These are phyloP conservation scores for Globisporangium sylvaticum DNA, from an alignment of 352 stramenopile species.

Conservation along the genomic window DNA sequence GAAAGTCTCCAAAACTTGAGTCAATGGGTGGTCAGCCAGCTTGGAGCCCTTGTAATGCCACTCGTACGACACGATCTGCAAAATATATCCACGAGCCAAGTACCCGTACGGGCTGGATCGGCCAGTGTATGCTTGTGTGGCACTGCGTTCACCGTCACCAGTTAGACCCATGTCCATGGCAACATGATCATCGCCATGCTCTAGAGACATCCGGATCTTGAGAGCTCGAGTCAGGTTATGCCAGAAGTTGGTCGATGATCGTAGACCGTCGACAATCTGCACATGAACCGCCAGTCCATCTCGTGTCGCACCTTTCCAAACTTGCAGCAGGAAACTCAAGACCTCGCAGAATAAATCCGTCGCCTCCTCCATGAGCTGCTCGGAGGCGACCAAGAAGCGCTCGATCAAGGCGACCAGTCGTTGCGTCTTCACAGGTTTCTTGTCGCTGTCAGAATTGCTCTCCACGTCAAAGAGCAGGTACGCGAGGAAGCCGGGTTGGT, in stretches of 20 bases:
- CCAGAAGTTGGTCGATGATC: conserved; percentile 44
- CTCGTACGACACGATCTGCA: conserved; percentile 60
- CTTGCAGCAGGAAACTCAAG: conserved; percentile 48
- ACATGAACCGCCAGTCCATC: conserved; percentile 33
- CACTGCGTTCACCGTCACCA: conserved; percentile 23
- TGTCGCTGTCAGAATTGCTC: conserved; percentile 6
- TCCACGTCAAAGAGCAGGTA: conserved; percentile 42
- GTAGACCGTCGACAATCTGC: conserved; percentile 42
- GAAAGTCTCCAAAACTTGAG: conserved; percentile 52
- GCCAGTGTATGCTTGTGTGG: conserved; percentile 31
- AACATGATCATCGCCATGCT: conserved; percentile 32
- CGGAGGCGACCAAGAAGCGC: conserved; percentile 49
- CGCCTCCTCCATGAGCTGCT: conserved; percentile 49
- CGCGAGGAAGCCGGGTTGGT: conserved; percentile 61
- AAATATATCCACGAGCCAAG: conserved; percentile 49
- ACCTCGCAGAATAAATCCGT: conserved; percentile 59
- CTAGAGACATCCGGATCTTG: conserved; percentile 53
- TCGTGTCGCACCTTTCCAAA: conserved; percentile 51
- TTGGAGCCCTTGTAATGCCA: conserved; percentile 48
- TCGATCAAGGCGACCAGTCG: conserved; percentile 40
- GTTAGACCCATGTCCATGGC: conserved; percentile 35
- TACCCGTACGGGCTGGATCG: conserved; percentile 59
- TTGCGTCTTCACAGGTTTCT: conserved; percentile 19
- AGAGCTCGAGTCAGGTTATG: conserved; percentile 50
- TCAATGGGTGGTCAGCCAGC: conserved; percentile 32